Percentiles rank a stretch among this genome's conserved stretches.
These are phyloP conservation scores for Corymbia citriodora DNA, from an alignment of 441 rosid species.

Conservation along the genomic window DNA sequence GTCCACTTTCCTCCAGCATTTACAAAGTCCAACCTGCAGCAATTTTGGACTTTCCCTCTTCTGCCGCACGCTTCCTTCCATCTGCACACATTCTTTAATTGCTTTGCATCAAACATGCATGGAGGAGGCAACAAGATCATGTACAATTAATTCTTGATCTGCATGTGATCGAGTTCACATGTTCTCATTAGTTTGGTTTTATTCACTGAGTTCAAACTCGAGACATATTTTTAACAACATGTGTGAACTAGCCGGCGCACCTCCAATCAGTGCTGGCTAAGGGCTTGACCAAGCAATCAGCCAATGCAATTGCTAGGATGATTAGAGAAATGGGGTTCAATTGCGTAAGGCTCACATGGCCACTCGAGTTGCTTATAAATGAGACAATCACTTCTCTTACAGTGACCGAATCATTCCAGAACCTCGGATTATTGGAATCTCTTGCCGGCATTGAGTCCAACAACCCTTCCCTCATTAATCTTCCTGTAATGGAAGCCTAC, in stretches of 20 bases:
- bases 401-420: neutral
- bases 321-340: slow-evolving; percentile 5
- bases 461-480: slow-evolving; percentile 4
- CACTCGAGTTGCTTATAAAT: slow-evolving; percentile 1
- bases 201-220: too few species aligned
- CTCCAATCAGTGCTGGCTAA: slow-evolving; percentile 3
- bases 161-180: too few species aligned
- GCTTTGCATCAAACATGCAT: too few species aligned
- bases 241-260: slow-evolving; percentile 6
- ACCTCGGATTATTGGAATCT: neutral
- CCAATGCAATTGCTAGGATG: neutral
- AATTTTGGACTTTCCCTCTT: too few species aligned
- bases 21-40: too few species aligned
- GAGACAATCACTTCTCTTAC: slow-evolving; percentile 1
- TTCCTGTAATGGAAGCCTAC: slow-evolving; percentile 4
- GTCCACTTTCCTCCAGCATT: too few species aligned
- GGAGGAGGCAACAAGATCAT: too few species aligned
- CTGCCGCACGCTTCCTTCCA: too few species aligned
- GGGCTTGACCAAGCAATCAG: slow-evolving; percentile 8
- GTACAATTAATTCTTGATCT: too few species aligned
- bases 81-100: too few species aligned
- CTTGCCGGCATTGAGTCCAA: neutral
- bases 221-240: too few species aligned
- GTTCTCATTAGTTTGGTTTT: too few species aligned
- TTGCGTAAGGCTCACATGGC: slow-evolving; percentile 13